Percentiles rank a stretch among this genome's conserved stretches.
Evolutionary conservation across 2,329 filamentous ascomycete genomes (phyloP).

Genomic region (Dissoconium aciculare): DNA sequence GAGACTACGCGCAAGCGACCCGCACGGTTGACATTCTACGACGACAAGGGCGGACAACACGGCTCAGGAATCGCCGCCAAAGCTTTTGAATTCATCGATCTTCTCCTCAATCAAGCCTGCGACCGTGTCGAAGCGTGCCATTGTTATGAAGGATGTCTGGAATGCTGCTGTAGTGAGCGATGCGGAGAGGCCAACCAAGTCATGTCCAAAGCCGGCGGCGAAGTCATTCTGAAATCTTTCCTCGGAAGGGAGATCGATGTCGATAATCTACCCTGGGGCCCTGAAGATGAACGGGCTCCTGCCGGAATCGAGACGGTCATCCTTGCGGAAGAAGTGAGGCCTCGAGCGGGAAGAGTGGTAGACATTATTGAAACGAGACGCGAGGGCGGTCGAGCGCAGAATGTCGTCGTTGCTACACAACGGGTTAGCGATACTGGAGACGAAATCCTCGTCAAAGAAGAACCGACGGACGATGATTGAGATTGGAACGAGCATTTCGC

Average conservation of each 20-base stretch:
- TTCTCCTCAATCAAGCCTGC: constrained; percentile 61
- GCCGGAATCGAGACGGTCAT: constrained; percentile 72
- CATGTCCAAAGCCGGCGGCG: constrained; percentile 80
- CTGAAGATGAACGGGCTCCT: constrained; percentile 51
- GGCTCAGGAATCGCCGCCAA: constrained; percentile 82
- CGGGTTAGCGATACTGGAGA: constrained; percentile 13
- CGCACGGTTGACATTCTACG: constrained; percentile 82
- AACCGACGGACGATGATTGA: constrained; percentile 16
- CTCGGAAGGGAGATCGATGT: constrained; percentile 66
- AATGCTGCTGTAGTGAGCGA: constrained; percentile 73
- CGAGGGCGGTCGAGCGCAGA: constrained; percentile 18
- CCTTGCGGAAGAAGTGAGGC: constrained; percentile 50
- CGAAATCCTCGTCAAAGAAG: constrained; percentile 21
- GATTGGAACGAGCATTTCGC: constrained; percentile 2
- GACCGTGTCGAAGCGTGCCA: constrained; percentile 59
- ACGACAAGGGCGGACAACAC: constrained; percentile 72
- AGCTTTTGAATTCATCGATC: constrained; percentile 81
- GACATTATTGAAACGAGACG: constrained; percentile 29
- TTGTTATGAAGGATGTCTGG: constrained; percentile 69
- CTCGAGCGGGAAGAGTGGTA: constrained; percentile 26
- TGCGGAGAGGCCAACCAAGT: constrained; percentile 82
- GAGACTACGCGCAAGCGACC: constrained; percentile 65
- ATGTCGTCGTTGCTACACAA: constrained; percentile 15
- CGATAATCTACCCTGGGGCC: constrained; percentile 72
- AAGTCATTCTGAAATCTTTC: constrained; percentile 63